Conservation (phyloP, 108 stramenopile genomes). For the Mayamaea pseudoterrestris region DNA sequence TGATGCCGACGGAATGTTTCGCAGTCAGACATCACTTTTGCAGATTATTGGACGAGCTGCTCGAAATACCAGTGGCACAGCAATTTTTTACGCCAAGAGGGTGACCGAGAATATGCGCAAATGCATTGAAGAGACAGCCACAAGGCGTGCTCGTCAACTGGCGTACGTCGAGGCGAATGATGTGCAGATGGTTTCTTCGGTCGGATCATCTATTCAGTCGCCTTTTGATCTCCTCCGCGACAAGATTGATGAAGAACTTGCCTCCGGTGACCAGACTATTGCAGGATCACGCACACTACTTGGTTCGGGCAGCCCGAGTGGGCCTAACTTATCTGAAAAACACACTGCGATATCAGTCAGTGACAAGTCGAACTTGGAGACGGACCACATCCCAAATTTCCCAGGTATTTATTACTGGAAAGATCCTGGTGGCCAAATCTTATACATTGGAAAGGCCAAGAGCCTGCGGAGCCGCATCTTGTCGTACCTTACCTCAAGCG, state of each 20-base stretch:
- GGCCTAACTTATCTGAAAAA: neutral
- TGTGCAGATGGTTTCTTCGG: slow-evolving; percentile 22
- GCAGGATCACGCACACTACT: too few species aligned
- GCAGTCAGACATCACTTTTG: slow-evolving; percentile 58
- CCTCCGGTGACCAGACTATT: too few species aligned
- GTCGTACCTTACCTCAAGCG: slow-evolving; percentile 36
- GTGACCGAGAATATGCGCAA: slow-evolving; percentile 51
- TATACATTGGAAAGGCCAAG: slow-evolving; percentile 68
- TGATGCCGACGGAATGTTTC: slow-evolving; percentile 58
- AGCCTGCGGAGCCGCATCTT: slow-evolving; percentile 36
- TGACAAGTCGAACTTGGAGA: slow-evolving; percentile 9
- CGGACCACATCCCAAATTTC: slow-evolving; percentile 42
- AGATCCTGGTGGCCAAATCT: slow-evolving; percentile 24
- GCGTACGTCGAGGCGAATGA: slow-evolving; percentile 32
- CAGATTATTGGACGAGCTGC: slow-evolving; percentile 74
- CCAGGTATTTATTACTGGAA: slow-evolving; percentile 68
- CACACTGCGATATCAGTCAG: neutral
- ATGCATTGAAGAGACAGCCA: slow-evolving; percentile 43
- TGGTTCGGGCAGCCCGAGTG: too few species aligned
- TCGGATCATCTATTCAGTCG: slow-evolving; percentile 34
- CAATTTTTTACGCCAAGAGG: slow-evolving; percentile 59
- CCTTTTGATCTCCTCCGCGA: slow-evolving; percentile 57
- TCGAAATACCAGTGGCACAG: slow-evolving; percentile 43
- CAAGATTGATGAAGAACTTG: slow-evolving; percentile 30
- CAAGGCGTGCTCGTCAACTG: slow-evolving; percentile 30